Evolutionary conservation across 805 yeast genomes (phyloP).

Genomic region (Danielia reshetovae): DNA sequence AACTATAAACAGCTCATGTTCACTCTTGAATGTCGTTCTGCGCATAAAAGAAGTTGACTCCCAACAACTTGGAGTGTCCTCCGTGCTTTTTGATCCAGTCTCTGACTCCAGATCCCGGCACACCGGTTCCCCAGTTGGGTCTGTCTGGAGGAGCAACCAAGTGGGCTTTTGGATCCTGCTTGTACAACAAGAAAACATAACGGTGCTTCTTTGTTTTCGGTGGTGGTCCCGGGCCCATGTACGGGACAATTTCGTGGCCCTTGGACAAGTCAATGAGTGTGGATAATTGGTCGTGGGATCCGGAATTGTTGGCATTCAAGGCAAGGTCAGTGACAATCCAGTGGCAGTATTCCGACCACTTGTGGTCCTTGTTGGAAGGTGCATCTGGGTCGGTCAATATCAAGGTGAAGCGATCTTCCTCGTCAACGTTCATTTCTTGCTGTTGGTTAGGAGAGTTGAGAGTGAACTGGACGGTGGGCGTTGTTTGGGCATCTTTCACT

Average conservation of each 20-base stretch:
- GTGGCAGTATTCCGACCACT: constrained; percentile 87
- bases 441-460: constrained; percentile 45
- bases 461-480: constrained; percentile 66
- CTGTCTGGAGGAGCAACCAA: constrained; percentile 49
- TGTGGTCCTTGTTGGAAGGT: constrained; percentile 75
- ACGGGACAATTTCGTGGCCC: constrained; percentile 47
- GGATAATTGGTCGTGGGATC: constrained; percentile 18
- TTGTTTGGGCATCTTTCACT: constrained; percentile 61
- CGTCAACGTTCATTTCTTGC: constrained; percentile 37
- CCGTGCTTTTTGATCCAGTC: constrained; percentile 67
- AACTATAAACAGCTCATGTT: no score
- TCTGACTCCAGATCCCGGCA: constrained; percentile 71
- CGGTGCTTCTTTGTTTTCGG: constrained; percentile 81
- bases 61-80: constrained; percentile 55
- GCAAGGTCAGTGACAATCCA: constrained; percentile 57
- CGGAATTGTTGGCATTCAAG: constrained; percentile 31
- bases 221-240: constrained; percentile 90
- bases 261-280: constrained; percentile 31
- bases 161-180: constrained; percentile 50
- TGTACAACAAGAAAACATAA: constrained; percentile 72
- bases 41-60: constrained; percentile 83
- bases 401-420: constrained; percentile 59
- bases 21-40: constrained; percentile 40
- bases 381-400: constrained; percentile 94
- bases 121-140: constrained; percentile 83